These are phyloP conservation scores for Hanseniaspora vineae DNA, from an alignment of 805 yeast genomes.

Conservation along the genomic window DNA sequence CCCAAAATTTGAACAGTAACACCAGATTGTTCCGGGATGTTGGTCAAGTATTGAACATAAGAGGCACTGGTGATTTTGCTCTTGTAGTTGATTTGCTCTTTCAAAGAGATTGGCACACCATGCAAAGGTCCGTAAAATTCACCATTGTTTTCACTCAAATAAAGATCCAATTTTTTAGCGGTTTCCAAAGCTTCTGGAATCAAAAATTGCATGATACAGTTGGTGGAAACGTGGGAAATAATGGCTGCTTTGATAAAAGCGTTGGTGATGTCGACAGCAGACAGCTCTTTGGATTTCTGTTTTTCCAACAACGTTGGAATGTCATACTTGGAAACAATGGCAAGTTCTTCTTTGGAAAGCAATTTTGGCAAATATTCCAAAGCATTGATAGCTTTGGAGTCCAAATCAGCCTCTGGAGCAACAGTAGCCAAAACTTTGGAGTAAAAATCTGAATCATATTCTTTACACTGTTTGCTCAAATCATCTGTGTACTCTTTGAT, in stretches of 20 bases:
- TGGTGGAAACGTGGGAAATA: slow-evolving; percentile 49
- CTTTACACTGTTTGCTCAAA: slow-evolving; percentile 11
- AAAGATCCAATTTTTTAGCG: slow-evolving; percentile 46
- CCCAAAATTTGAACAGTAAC: slow-evolving; percentile 34
- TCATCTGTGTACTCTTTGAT: slow-evolving; percentile 14
- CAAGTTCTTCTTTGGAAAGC: slow-evolving; percentile 24
- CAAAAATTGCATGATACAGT: slow-evolving; percentile 47
- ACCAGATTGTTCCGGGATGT: slow-evolving; percentile 35
- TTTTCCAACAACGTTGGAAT: slow-evolving; percentile 29
- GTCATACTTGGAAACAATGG: slow-evolving; percentile 29
- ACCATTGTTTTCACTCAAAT: slow-evolving; percentile 30
- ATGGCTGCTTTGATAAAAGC: slow-evolving; percentile 58
- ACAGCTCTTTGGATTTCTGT: slow-evolving; percentile 34
- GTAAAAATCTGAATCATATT: slow-evolving; percentile 13
- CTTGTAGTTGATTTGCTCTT: slow-evolving; percentile 47
- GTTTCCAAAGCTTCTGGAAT: slow-evolving; percentile 47
- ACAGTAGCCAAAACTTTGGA: slow-evolving; percentile 9
- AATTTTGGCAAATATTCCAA: slow-evolving; percentile 10
- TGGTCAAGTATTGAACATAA: slow-evolving; percentile 39
- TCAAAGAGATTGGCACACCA: slow-evolving; percentile 56
- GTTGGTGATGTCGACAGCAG: slow-evolving; percentile 39
- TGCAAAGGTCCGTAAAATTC: slow-evolving; percentile 52
- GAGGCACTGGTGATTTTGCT: slow-evolving; percentile 48
- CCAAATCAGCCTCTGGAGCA: slow-evolving; percentile 12
- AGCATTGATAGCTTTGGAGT: slow-evolving; percentile 14